Evolutionary conservation across 2,329 filamentous ascomycete genomes (phyloP).

Genomic region (Mariannaea sp.): DNA sequence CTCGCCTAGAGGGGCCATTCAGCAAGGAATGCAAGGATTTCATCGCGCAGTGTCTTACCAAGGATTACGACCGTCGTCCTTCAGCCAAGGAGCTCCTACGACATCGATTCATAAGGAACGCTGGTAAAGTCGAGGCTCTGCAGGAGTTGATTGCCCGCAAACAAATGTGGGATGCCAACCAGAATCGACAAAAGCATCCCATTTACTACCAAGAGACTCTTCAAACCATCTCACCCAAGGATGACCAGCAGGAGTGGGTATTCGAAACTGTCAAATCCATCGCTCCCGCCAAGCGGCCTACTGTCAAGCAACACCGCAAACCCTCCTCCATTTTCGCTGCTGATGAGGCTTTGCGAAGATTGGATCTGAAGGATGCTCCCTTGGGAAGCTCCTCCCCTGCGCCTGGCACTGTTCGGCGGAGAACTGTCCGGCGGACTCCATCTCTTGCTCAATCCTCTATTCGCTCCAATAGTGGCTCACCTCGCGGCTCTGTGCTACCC

Average conservation of each 20-base stretch:
- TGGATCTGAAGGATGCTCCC: constrained; percentile 66
- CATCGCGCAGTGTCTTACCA: constrained; percentile 85
- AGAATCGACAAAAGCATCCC: constrained; percentile 69
- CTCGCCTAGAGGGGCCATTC: constrained; percentile 82
- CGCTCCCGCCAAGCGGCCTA: constrained; percentile 57
- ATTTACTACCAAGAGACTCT: constrained; percentile 95
- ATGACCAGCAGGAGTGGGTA: constrained; percentile 86
- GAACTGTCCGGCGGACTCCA: constrained; percentile 58
- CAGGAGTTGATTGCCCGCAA: constrained; percentile 85
- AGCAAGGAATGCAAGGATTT: constrained; percentile 95
- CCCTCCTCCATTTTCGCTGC: constrained; percentile 61
- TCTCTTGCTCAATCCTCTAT: constrained; percentile 47
- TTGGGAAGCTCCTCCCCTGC: constrained; percentile 61
- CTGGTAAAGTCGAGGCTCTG: constrained; percentile 85
- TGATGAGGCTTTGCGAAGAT: constrained; percentile 64
- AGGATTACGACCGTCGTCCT: constrained; percentile 83
- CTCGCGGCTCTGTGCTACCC: constrained; percentile 50
- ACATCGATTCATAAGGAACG: constrained; percentile 85
- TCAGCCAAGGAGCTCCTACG: constrained; percentile 85
- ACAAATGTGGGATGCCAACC: constrained; percentile 79
- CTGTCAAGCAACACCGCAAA: constrained; percentile 57
- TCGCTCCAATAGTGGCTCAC: constrained; percentile 48
- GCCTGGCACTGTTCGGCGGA: constrained; percentile 61
- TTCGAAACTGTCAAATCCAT: constrained; percentile 91
- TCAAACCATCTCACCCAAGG: constrained; percentile 67